Evolutionary conservation across 1,139 yeast species (phyloP).

Genomic region (Geotrichum carabidarum): DNA sequence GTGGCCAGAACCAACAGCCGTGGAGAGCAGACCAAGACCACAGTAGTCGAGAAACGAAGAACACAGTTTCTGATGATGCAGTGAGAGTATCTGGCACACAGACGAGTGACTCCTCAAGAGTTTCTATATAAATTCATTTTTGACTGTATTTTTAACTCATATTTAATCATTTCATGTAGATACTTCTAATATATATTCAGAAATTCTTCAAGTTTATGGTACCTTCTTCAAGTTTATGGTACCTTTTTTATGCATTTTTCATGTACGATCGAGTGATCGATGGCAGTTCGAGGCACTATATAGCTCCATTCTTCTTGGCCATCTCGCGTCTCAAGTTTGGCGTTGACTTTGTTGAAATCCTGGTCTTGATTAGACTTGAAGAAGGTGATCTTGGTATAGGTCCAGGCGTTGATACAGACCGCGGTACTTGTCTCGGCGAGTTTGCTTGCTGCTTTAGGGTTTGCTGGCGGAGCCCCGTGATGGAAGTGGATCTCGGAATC

Average conservation of each 20-base stretch:
- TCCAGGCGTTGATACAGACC: background rate
- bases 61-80: constrained; percentile 35
- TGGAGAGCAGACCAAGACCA: constrained; percentile 7
- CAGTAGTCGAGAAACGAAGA: constrained; percentile 32
- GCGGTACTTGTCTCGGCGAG: background rate
- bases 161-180: too few relatives aligned
- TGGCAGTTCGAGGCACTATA: too few relatives aligned
- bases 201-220: too few relatives aligned
- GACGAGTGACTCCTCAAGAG: too few relatives aligned
- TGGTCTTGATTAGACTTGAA: too few relatives aligned
- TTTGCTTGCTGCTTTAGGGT: background rate
- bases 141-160: background rate
- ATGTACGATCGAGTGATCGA: background rate
- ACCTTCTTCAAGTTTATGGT: too few relatives aligned
- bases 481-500: background rate
- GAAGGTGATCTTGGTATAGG: too few relatives aligned
- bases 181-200: too few relatives aligned
- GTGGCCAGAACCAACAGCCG: background rate
- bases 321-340: background rate
- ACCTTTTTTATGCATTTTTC: background rate
- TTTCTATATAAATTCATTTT: background rate
- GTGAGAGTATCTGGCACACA: background rate
- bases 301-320: too few relatives aligned
- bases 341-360: background rate
- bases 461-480: background rate